Percentiles rank a stretch among this genome's conserved stretches.
These are phyloP conservation scores for Aurantiochytrium sp. DNA, from an alignment of 108 stramenopile genomes.

Conservation along the genomic window DNA sequence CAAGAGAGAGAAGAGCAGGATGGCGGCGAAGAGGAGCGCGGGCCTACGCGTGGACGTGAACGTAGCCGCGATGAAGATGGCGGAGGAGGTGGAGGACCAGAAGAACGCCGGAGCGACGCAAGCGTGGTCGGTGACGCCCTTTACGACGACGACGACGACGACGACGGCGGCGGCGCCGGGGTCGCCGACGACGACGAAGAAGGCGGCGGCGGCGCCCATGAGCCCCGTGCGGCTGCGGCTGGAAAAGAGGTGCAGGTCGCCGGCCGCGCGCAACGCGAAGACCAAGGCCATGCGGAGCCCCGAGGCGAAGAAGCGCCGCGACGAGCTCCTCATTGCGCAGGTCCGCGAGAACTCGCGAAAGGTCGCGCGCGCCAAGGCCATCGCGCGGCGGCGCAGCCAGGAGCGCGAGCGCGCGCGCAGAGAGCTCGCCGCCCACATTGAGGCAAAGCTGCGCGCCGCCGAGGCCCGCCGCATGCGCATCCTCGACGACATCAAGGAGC, in stretches of 20 bases:
- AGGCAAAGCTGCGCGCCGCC: conserved; percentile 13
- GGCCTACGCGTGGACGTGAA: no score
- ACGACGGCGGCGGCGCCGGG: no score
- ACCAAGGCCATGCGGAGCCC: neutral
- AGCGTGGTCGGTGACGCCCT: no score
- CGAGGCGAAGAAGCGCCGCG: conserved; percentile 28
- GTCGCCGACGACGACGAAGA: neutral
- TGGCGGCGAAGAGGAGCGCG: no score
- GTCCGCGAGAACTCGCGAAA: conserved; percentile 8
- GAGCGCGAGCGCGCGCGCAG: neutral
- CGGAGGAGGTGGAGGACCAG: no score
- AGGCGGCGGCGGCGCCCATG: neutral
- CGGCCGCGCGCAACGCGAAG: neutral
- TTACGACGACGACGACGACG: no score
- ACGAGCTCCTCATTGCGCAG: neutral
- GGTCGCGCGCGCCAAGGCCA: conserved; percentile 12
- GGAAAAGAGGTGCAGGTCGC: conserved; percentile 22
- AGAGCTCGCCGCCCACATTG: neutral
- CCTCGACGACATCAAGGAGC: neutral
- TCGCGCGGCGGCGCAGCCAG: neutral
- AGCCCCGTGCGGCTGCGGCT: conserved; percentile 1
- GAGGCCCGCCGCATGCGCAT: neutral
- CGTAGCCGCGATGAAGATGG: no score
- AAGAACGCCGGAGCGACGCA: no score
- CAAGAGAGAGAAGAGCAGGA: no score